Evolutionary conservation across 78 protist genomes (phyloP).

Genomic region (Monosiga brevicollis): DNA sequence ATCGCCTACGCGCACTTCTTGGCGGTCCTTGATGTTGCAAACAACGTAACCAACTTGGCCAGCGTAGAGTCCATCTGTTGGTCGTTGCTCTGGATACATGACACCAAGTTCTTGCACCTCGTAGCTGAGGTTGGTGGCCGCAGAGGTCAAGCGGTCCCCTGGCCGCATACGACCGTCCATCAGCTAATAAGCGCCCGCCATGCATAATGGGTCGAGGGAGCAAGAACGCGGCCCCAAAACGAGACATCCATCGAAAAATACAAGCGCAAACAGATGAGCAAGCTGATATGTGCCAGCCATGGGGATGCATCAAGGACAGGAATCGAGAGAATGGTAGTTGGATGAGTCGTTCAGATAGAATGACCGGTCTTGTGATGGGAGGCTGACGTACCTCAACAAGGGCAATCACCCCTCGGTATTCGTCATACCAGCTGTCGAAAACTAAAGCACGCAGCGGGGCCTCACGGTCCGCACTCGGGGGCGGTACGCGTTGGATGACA

Average conservation of each 20-base stretch:
- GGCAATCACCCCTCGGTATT: conserved; percentile 60
- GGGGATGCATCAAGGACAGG: too few species aligned
- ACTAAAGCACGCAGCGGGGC: conserved; percentile 52
- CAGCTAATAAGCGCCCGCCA: too few species aligned
- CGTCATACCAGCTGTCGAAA: conserved; percentile 76
- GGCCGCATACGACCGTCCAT: conserved; percentile 1
- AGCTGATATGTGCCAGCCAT: too few species aligned
- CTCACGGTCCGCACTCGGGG: conserved; percentile 22
- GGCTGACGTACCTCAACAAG: not conserved
- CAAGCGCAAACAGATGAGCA: too few species aligned
- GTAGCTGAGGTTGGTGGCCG: conserved; percentile 20
- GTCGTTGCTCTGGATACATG: conserved; percentile 59
- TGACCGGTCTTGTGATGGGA: too few species aligned
- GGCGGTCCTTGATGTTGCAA: conserved; percentile 38
- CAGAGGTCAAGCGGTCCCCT: conserved; percentile 19
- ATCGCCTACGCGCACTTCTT: conserved; percentile 82
- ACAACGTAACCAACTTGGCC: conserved; percentile 83
- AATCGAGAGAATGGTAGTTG: too few species aligned
- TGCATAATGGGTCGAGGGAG: too few species aligned
- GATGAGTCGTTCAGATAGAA: too few species aligned
- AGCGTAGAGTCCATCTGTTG: conserved; percentile 41
- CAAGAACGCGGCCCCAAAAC: too few species aligned
- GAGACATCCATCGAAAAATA: too few species aligned
- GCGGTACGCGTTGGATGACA: conserved; percentile 57
- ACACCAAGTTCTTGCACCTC: conserved; percentile 68